Evolutionary conservation across 768 basidiomycete species (phyloP).

Genomic region (Pleurotus sapidus): DNA sequence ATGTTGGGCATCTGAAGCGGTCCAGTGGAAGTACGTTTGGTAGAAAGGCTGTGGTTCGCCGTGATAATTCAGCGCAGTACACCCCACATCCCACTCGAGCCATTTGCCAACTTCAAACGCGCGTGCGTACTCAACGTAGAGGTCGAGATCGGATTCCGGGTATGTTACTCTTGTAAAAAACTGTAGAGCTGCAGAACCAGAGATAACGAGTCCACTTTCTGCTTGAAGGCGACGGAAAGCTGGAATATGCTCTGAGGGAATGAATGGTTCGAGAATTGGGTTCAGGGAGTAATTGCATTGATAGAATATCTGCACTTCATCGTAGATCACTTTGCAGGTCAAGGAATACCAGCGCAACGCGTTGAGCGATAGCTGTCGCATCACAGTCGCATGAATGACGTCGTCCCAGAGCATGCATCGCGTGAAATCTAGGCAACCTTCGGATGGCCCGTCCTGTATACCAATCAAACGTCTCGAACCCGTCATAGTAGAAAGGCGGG

Average conservation of each 20-base stretch:
- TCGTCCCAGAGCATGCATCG: neutral
- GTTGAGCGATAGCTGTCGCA: constrained; percentile 17
- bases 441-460: no score
- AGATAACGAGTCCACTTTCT: constrained; percentile 41
- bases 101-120: constrained; percentile 30
- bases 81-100: constrained; percentile 21
- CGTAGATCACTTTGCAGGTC: constrained; percentile 14
- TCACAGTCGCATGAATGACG: neutral
- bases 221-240: constrained; percentile 42
- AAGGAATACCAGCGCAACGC: constrained; percentile 19
- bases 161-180: constrained; percentile 45
- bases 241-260: constrained; percentile 16
- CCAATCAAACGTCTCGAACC: no score
- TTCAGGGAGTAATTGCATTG: constrained; percentile 32
- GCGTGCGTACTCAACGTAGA: constrained; percentile 37
- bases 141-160: constrained; percentile 45
- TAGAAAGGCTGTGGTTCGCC: neutral
- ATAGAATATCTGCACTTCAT: neutral
- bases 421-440: neutral
- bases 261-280: constrained; percentile 31
- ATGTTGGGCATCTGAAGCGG: no score
- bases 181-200: constrained; percentile 52
- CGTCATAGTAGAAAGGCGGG: no score
- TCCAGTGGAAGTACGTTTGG: no score
- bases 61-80: neutral